phyloP scores from a whole-genome alignment of 106 monocot species.

The Gastrodia elata region DNA sequence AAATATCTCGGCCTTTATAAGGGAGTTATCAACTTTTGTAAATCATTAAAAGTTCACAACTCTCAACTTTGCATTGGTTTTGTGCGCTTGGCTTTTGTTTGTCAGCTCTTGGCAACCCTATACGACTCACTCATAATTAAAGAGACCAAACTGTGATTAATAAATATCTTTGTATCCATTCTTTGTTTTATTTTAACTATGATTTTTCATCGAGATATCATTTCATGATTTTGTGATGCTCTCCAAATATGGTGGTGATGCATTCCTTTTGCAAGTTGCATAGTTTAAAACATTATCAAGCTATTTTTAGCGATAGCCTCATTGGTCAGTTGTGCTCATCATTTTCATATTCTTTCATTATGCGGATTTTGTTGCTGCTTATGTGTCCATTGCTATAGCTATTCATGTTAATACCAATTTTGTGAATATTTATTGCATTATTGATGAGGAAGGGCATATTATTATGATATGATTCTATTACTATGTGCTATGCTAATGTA shows the following conservation, averaged over 20 bases:
- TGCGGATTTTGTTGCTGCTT: not conserved
- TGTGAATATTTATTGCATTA: not conserved
- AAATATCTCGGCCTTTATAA: no score
- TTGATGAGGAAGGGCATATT: no score
- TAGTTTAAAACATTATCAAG: not conserved
- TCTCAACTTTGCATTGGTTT: no score
- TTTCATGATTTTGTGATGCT: not conserved
- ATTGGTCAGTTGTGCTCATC: not conserved
- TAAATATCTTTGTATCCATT: not conserved
- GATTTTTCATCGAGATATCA: not conserved
- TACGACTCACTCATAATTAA: not conserved
- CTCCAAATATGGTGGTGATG: no score
- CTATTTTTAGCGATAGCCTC: not conserved
- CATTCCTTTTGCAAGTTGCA: no score
- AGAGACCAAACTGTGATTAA: not conserved
- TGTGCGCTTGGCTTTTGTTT: no score
- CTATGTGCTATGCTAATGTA: slow-evolving; percentile 3
- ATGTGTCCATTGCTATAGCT: not conserved
- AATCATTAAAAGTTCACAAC: no score
- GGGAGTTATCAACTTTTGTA: no score
- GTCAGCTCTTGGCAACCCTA: no score
- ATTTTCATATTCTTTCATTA: not conserved
- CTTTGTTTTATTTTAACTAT: not conserved
- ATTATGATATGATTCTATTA: not conserved
- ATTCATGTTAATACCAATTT: not conserved